phyloP scores from a whole-genome alignment of 2,329 filamentous ascomycete species.

The Biscogniauxia mediterranea region DNA sequence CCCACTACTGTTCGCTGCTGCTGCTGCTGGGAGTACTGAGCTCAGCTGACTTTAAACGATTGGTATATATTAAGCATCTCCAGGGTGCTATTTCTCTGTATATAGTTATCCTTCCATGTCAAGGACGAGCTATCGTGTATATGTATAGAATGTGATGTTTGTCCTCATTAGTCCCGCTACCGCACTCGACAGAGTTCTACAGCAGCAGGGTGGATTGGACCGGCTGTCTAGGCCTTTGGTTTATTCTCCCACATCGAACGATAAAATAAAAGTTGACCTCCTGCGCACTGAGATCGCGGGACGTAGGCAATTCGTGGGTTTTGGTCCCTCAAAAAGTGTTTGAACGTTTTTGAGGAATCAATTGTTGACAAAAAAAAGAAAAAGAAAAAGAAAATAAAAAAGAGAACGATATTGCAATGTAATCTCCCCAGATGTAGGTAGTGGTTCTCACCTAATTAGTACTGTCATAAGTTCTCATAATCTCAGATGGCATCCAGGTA shows the following conservation, averaged over 20 bases:
- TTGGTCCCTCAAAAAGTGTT: neutral
- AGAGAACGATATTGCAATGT: too few species aligned
- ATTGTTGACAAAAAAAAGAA: neutral
- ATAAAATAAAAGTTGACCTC: slow-evolving; percentile 58
- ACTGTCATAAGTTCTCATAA: too few species aligned
- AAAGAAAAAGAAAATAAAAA: too few species aligned
- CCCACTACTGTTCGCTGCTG: neutral
- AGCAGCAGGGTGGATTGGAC: slow-evolving; percentile 65
- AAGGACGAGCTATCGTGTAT: slow-evolving; percentile 1
- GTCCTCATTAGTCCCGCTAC: slow-evolving; percentile 64
- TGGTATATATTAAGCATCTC: neutral
- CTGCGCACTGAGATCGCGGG: slow-evolving; percentile 55
- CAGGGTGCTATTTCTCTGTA: neutral
- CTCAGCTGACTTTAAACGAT: neutral
- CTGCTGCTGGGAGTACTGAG: too few species aligned
- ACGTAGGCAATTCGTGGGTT: slow-evolving; percentile 62
- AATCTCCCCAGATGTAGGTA: too few species aligned
- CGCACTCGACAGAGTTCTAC: slow-evolving; percentile 49
- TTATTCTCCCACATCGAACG: slow-evolving; percentile 62
- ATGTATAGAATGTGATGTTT: slow-evolving; percentile 41
- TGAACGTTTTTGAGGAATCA: too few species aligned
- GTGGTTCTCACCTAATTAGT: too few species aligned
- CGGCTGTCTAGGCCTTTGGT: slow-evolving; percentile 64
- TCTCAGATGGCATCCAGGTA: too few species aligned
- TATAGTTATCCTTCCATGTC: slow-evolving; percentile 2